These are phyloP conservation scores for Dactylella cylindrospora DNA, from an alignment of 2,329 filamentous ascomycete species.

Conservation along the genomic window DNA sequence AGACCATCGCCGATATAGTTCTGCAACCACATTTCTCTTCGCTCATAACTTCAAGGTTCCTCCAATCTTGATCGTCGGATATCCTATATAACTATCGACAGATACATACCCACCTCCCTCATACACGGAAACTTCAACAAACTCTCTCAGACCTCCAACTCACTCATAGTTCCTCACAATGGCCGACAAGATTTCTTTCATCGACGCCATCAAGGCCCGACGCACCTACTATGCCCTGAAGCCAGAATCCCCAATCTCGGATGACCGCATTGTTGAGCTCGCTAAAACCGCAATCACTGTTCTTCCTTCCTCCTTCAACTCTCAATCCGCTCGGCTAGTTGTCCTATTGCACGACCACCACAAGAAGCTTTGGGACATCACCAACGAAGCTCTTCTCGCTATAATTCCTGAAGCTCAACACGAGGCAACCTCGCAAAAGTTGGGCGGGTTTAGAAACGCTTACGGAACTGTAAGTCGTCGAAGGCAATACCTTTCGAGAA, in stretches of 20 bases:
- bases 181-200: constrained; percentile 54
- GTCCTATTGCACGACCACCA: constrained; percentile 81
- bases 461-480: constrained; percentile 69
- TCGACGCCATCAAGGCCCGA: constrained; percentile 67
- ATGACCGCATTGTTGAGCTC: constrained; percentile 65
- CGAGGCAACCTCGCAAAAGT: constrained; percentile 57
- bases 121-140: constrained; percentile 4
- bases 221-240: constrained; percentile 69
- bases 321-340: constrained; percentile 75
- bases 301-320: constrained; percentile 79
- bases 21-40: too few species aligned
- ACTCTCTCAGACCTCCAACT: too few species aligned
- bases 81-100: too few species aligned
- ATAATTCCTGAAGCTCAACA: constrained; percentile 66
- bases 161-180: constrained; percentile 15
- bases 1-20: too few species aligned
- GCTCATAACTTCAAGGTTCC: too few species aligned
- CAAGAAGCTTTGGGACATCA: constrained; percentile 81
- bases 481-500: neutral
- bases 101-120: too few species aligned
- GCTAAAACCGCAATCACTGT: constrained; percentile 66
- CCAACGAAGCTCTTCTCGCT: constrained; percentile 64
- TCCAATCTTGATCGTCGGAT: too few species aligned
- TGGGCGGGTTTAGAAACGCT: constrained; percentile 66
- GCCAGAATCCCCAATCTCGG: constrained; percentile 64